Percentiles rank a stretch among this genome's conserved stretches.
phyloP scores from a whole-genome alignment of 768 basidiomycete species.

The Pulveroboletus sp. region DNA sequence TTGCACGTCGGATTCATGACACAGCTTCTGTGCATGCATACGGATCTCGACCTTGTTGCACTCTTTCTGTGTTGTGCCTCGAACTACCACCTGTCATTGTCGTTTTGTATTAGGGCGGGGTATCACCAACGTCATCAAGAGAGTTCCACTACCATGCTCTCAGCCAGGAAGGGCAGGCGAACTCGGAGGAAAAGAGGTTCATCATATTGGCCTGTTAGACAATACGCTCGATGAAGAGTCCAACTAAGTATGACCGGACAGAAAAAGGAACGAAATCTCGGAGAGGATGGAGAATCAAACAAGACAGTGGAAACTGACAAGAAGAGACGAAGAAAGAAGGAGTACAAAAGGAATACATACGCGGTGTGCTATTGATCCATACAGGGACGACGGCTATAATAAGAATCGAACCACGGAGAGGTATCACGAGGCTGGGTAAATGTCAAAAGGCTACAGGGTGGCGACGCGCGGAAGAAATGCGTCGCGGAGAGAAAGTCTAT shows the following conservation, averaged over 20 bases:
- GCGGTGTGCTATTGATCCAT: conserved; percentile 4
- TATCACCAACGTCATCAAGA: neutral
- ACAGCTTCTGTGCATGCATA: too few species aligned
- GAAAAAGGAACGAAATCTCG: neutral
- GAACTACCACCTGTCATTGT: too few species aligned
- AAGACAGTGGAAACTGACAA: neutral
- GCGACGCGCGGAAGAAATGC: neutral
- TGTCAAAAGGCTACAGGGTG: conserved; percentile 4
- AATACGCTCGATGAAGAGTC: conserved; percentile 17
- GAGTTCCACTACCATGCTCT: neutral
- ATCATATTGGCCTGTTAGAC: conserved; percentile 11
- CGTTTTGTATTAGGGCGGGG: too few species aligned
- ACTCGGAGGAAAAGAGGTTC: neutral
- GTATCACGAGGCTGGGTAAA: conserved; percentile 29
- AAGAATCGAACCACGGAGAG: conserved; percentile 13
- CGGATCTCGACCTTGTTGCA: too few species aligned
- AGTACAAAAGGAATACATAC: neutral
- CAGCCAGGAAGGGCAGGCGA: neutral
- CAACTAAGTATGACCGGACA: conserved; percentile 19
- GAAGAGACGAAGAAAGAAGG: neutral
- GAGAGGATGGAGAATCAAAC: neutral
- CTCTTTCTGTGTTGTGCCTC: too few species aligned
- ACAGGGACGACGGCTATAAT: conserved; percentile 4
- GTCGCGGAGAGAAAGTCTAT: conserved; percentile 11
- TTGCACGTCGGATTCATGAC: too few species aligned